Percentiles rank a stretch among this genome's conserved stretches.
These are phyloP conservation scores for Paraphoma chrysanthemicola DNA, from an alignment of 2,329 filamentous ascomycete genomes.

Conservation along the genomic window DNA sequence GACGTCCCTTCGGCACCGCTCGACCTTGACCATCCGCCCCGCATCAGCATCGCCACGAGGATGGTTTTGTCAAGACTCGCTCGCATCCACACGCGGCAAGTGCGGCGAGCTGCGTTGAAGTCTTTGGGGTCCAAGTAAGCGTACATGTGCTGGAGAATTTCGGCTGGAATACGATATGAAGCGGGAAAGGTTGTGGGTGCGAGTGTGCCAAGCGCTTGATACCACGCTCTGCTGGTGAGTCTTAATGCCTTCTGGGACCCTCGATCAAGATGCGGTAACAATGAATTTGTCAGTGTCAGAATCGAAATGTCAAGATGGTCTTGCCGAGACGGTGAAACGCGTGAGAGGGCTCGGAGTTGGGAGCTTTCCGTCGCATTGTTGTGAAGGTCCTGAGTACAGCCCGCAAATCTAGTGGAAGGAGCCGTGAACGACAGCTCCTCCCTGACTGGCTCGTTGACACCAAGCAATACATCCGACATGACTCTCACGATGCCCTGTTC, in stretches of 20 bases:
- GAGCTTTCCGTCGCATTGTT: no score
- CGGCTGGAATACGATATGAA: slow-evolving; percentile 50
- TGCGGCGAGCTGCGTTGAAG: slow-evolving; percentile 67
- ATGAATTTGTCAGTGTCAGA: not conserved
- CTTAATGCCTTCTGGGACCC: slow-evolving; percentile 31
- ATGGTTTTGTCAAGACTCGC: slow-evolving; percentile 61
- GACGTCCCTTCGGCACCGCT: slow-evolving; percentile 9
- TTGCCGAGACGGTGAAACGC: not conserved
- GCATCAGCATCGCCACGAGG: slow-evolving; percentile 61
- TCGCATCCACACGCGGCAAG: slow-evolving; percentile 67
- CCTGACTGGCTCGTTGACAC: slow-evolving; percentile 23
- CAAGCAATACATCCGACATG: slow-evolving; percentile 36
- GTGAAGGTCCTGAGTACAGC: no score
- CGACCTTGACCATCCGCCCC: slow-evolving; percentile 62
- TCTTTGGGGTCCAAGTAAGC: slow-evolving; percentile 54
- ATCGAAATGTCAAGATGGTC: not conserved
- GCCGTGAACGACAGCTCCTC: slow-evolving; percentile 5
- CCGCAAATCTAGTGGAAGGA: not conserved
- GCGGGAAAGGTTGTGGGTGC: slow-evolving; percentile 31
- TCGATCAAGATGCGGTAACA: slow-evolving; percentile 24
- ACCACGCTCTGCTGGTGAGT: slow-evolving; percentile 46
- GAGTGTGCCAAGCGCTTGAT: slow-evolving; percentile 29
- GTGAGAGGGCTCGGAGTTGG: no score
- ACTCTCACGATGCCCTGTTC: slow-evolving; percentile 25
- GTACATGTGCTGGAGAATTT: slow-evolving; percentile 59